phyloP scores from a whole-genome alignment of 2,329 filamentous ascomycete species.

The Gyromitra esculenta region DNA sequence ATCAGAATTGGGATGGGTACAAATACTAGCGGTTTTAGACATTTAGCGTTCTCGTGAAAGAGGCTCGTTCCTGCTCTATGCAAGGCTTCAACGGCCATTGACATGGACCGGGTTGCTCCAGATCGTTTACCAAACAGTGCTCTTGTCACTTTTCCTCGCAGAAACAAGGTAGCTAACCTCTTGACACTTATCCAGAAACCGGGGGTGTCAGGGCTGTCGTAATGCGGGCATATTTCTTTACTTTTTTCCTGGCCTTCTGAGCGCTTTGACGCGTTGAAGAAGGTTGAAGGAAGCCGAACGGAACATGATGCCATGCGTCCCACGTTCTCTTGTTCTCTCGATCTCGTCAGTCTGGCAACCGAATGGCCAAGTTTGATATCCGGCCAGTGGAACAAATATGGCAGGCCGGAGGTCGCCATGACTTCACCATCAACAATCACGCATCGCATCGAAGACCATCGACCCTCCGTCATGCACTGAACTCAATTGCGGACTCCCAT shows the following conservation, averaged over 20 bases:
- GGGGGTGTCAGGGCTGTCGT: slow-evolving; percentile 25
- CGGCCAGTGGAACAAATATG: slow-evolving; percentile 35
- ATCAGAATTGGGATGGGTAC: slow-evolving; percentile 16
- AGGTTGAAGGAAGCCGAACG: slow-evolving; percentile 47
- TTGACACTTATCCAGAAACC: slow-evolving; percentile 40
- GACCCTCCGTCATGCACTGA: slow-evolving; percentile 20
- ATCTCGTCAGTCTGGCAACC: slow-evolving; percentile 16
- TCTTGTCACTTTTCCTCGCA: slow-evolving; percentile 11
- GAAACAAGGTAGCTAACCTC: slow-evolving; percentile 12
- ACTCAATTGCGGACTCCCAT: slow-evolving; percentile 23
- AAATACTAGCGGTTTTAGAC: slow-evolving; percentile 17
- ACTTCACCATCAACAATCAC: slow-evolving; percentile 30
- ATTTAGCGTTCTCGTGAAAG: slow-evolving; percentile 37
- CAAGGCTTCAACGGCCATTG: slow-evolving; percentile 20
- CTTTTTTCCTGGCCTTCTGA: slow-evolving; percentile 28
- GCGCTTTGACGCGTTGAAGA: slow-evolving; percentile 45
- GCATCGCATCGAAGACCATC: slow-evolving; percentile 32
- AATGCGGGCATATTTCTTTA: slow-evolving; percentile 38
- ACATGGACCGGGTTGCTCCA: slow-evolving; percentile 22
- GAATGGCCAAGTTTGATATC: slow-evolving; percentile 29
- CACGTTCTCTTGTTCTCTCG: slow-evolving; percentile 29
- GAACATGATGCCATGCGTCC: slow-evolving; percentile 40
- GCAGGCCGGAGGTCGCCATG: slow-evolving; percentile 43
- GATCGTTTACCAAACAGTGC: slow-evolving; percentile 39
- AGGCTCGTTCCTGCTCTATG: slow-evolving; percentile 27